phyloP scores from a whole-genome alignment of 2,329 filamentous ascomycete species.

The Fusarium coffeatum region DNA sequence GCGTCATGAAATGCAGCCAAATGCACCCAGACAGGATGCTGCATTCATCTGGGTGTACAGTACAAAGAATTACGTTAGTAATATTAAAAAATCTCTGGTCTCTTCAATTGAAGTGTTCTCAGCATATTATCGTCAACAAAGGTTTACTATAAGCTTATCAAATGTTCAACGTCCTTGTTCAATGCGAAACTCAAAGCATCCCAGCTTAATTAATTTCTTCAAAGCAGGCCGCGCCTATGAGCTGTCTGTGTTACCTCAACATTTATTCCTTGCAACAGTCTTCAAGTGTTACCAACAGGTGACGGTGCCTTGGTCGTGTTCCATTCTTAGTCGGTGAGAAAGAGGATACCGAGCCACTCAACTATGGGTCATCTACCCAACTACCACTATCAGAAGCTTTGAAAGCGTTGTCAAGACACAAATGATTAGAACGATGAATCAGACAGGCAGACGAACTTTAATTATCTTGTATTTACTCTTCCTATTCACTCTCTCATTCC shows the following conservation, averaged over 20 bases:
- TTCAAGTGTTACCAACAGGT: not conserved
- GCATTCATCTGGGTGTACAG: not conserved
- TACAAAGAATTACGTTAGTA: not conserved
- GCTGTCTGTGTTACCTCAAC: not conserved
- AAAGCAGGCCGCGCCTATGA: not conserved
- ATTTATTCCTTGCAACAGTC: not conserved
- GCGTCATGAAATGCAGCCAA: slow-evolving; percentile 23
- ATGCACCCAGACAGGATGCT: not conserved
- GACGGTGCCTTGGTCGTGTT: not conserved
- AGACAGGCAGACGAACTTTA: not conserved
- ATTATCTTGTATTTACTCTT: not conserved
- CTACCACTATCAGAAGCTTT: not conserved
- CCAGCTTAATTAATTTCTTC: not conserved
- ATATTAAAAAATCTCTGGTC: not conserved
- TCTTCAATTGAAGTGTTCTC: not conserved
- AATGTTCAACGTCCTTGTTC: too few species aligned
- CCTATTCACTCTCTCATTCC: not conserved
- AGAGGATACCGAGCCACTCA: not conserved
- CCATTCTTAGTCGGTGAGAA: not conserved
- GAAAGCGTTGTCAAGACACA: not conserved
- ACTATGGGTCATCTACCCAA: not conserved
- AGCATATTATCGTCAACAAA: too few species aligned
- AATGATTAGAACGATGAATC: not conserved
- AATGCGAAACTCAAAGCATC: not conserved
- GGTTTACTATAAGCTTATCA: not conserved